phyloP scores from a whole-genome alignment of 1,284 basidiomycete species.

The Sanguinoderma infundibulare region DNA sequence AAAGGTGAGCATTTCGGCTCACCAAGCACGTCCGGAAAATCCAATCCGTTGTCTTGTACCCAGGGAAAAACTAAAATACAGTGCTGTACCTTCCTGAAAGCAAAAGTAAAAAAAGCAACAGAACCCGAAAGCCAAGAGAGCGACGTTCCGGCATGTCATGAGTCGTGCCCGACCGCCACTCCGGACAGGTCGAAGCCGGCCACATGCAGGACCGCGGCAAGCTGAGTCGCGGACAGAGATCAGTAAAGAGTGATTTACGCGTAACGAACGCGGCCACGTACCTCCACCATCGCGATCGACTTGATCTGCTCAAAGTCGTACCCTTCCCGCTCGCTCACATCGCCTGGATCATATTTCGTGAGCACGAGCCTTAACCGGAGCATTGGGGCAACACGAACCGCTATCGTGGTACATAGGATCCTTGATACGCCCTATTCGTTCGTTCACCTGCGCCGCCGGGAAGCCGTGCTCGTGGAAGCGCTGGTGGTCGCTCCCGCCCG shows the following conservation, averaged over 20 bases:
- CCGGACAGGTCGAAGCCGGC: neutral
- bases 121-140: neutral
- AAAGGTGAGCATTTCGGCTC: too few relatives aligned
- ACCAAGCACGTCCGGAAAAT: neutral
- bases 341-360: constrained; percentile 46
- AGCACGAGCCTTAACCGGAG: neutral
- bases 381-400: constrained; percentile 41
- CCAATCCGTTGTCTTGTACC: neutral
- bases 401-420: constrained; percentile 90
- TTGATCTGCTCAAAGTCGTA: constrained; percentile 83
- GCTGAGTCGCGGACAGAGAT: neutral
- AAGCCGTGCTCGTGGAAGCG: constrained; percentile 84
- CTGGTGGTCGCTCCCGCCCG: constrained; percentile 90
- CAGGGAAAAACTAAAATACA: neutral
- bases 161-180: too few relatives aligned
- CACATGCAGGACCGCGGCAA: neutral
- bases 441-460: constrained; percentile 81
- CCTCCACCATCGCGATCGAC: constrained; percentile 88
- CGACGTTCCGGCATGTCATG: neutral
- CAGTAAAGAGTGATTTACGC: neutral
- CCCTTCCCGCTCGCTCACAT: constrained; percentile 74
- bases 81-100: neutral
- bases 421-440: constrained; percentile 81
- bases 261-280: constrained; percentile 26
- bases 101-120: neutral